Evolutionary conservation across 2,329 filamentous ascomycete genomes (phyloP).

Genomic region (Ceratocystis albifundus): DNA sequence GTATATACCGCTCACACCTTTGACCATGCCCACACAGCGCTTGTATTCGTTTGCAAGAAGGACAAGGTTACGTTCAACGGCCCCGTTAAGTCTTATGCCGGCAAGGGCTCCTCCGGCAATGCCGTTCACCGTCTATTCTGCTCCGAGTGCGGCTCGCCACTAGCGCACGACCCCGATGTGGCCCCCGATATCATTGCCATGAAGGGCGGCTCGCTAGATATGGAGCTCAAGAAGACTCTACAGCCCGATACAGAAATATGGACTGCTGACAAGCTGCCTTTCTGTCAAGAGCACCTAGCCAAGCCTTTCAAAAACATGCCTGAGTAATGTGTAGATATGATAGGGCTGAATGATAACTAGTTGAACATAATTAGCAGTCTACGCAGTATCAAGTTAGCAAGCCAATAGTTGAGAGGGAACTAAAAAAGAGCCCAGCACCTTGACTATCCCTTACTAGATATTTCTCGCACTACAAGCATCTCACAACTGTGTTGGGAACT

Average conservation of each 20-base stretch:
- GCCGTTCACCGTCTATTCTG: conserved; percentile 58
- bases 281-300: conserved; percentile 54
- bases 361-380: background rate
- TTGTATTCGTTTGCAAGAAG: conserved; percentile 55
- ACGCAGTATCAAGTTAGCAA: too few species aligned
- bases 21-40: conserved; percentile 34
- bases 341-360: background rate
- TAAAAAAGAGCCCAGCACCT: too few species aligned
- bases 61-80: conserved; percentile 52
- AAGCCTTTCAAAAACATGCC: conserved; percentile 56
- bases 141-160: conserved; percentile 56
- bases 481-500: too few species aligned
- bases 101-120: conserved; percentile 49
- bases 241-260: conserved; percentile 62
- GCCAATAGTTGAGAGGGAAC: too few species aligned
- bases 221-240: conserved; percentile 54
- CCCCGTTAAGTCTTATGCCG: conserved; percentile 52
- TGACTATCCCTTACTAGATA: too few species aligned
- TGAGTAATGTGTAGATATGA: conserved; percentile 32
- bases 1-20: background rate
- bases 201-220: conserved; percentile 54
- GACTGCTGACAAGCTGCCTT: conserved; percentile 56
- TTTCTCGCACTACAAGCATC: too few species aligned
- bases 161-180: conserved; percentile 59
- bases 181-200: conserved; percentile 58